Evolutionary conservation across 768 basidiomycete genomes (phyloP), one percentile per base, ranked within the genome.

Genomic region (Obba rivulosa): DNA sequence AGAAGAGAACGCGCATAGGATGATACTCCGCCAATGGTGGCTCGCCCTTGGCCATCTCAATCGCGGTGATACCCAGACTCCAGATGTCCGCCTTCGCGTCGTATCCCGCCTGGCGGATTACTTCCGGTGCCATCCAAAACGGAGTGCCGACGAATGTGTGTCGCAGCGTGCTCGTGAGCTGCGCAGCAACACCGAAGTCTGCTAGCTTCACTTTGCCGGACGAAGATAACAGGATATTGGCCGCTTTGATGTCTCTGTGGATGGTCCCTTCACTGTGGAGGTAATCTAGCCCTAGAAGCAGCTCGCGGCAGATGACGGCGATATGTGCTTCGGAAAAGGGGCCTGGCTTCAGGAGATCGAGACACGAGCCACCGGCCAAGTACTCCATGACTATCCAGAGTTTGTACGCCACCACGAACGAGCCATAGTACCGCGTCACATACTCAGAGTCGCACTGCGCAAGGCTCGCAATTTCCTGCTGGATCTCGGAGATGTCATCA

Each of bases 311-410:
- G 53, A 97, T 80, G 56, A 96, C 85, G 7, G 96, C 93, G 55
- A 98, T 98, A 61, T 98, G 94, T 0, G 81, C 78, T 68, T 99
- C 96, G 13, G 86, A 81, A 66, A 97, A 96, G 24, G 79, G 72
- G 22, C 92, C 95, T 1, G 92, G 80, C 67, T 95, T 96, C 57
- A 98, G 80, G 46, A 99, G 77, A 68, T 98, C 96, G 46, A 97
- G 79, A 69, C 96, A 97, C 22, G 93, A 96, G n/a, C 96, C 96
- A 37, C 96, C 96, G 0, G 92, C 93, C 46, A 98, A 85, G 68
- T 92, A 99, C 68, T 99, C 96, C 96, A 99, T 98, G 60, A 99
- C 72, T 62, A 99, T 99, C 96, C 96, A 99, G 20, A 99, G 75
- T 67, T 97, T 95, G 75, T 95, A 98, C 31, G 88, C 83, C 55